Evolutionary conservation across 169 alveolate species (phyloP), one percentile per base, ranked within the genome.

Genomic region (Plasmodium coatneyi): DNA sequence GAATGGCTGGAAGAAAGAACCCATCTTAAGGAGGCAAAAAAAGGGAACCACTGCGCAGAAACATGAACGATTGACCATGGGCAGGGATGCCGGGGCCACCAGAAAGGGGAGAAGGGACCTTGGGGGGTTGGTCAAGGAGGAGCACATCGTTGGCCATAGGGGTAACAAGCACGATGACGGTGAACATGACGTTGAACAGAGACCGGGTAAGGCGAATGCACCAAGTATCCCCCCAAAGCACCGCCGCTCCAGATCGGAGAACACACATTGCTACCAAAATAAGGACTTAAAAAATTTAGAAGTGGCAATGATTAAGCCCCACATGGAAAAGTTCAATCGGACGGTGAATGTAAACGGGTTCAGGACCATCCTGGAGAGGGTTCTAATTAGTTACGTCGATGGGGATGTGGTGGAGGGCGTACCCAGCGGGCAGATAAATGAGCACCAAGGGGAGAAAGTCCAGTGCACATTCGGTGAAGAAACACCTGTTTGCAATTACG

Each of bases 261-360:
- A 60, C 30, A 16, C 79, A 2, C 66, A 60, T 28, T 32, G 49
- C 46, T 28, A 30, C 30, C 49, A 89, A 79, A 80, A 80, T 41
- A 72, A 71, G 1, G 34, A n/a, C n/a, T 41, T 89, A 43, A 80
- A 80, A 70, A 36, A 49, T 70, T 66, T 89, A 41, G 94, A 89
- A 89, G 52, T 89, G 3, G 80, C 91, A 3, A 89, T 89, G 94
- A 79, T 66, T 0, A 89, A 89, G 16, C 94, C 94, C 5, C 94
- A 89, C 82, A 89, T 89, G 94, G 9, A n/a, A 7, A 25, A 39
- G 3, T 80, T 66, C 71, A 80, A 79, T 19, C 71, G 82, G 6
- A 22, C 89, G 5, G 84, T 66, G n/a, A 89, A 89, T 79, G 54
- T 43, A n/a, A 28, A 89, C 14, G 90, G 76, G 12, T 79, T 89